Conservation (phyloP, 306 rosid genomes). For the Cucumis sativus region DNA sequence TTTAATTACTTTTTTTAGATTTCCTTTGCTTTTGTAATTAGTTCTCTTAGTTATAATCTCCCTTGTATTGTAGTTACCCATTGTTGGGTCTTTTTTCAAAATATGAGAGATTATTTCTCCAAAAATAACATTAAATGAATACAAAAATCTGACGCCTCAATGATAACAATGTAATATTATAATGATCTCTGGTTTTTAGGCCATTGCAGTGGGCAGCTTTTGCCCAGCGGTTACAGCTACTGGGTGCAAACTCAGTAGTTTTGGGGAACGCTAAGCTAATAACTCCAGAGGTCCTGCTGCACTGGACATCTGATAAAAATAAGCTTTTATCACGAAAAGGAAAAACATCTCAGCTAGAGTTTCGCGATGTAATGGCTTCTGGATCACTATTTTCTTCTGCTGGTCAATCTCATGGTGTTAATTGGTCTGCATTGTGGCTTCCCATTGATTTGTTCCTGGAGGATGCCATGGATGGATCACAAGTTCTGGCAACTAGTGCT, state of each 20-base stretch:
- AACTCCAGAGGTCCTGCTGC: conserved; percentile 42
- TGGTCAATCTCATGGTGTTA: conserved; percentile 44
- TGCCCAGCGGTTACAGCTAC: conserved; percentile 43
- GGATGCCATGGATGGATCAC: conserved; percentile 73
- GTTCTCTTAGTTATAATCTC: too few relatives aligned
- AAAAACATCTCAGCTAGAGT: conserved; percentile 34
- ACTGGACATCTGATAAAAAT: conserved; percentile 37
- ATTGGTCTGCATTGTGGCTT: conserved; percentile 71
- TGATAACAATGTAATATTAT: conserved; percentile 2
- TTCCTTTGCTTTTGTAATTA: too few relatives aligned
- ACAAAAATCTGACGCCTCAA: conserved; percentile 10
- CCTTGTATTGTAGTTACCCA: too few relatives aligned
- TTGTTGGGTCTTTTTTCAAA: too few relatives aligned
- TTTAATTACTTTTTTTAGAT: too few relatives aligned
- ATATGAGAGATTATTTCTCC: too few relatives aligned
- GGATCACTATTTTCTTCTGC: conserved; percentile 37
- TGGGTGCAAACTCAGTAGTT: conserved; percentile 49
- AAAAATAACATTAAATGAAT: neutral
- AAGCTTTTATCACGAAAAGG: conserved; percentile 27
- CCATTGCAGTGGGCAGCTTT: conserved; percentile 63
- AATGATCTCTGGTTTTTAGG: conserved; percentile 37
- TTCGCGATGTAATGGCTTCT: conserved; percentile 39
- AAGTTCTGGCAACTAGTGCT: conserved; percentile 50
- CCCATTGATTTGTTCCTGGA: conserved; percentile 83
- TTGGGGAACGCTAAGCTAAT: conserved; percentile 47